Evolutionary conservation across 305 asterid genomes (phyloP), one percentile per base, ranked within the genome.

Genomic region (Solanum hybrid): DNA sequence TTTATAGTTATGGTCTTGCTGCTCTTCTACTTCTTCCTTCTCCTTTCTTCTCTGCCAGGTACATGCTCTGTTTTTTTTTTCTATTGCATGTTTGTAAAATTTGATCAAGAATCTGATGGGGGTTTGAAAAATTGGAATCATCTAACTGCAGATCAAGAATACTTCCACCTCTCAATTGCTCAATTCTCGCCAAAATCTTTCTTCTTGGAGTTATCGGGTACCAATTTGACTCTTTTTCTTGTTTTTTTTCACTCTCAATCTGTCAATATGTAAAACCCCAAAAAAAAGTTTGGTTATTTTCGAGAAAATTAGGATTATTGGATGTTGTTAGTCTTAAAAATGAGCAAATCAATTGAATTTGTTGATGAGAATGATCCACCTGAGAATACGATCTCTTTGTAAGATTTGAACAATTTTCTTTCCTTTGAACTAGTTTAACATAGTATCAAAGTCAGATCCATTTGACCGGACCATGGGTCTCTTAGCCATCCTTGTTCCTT

Each of bases 131-230:
- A 0, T 31, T 85, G 46, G 8, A 46, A 46, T 1, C 5, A 28
- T 83, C 9, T 83, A 9, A 28, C 13, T 78, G 88, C 95, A 96
- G 98, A 94, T 95, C 96, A 28, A 90, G 89, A 91, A 64, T 81
- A 71, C 94, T 93, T 91, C 93, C 93, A 88, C 93, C 91, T 31
- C 88, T 97, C 79, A 95, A 84, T 90, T 91, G 89, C 39, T 90
- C 95, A 42, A 87, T 96, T 16, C 18, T 94, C 85, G 69, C 87
- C 29, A 95, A 95, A 93, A 92, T 95, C 13, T 91, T 94, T 33
- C 91, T 95, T 77, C 96, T 97, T 13, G 98, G 95, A 46, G 90
- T 92, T 34, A 94, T 97, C 39, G 98, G 99, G 99, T 96, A 90
- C 10, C 9, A n/a, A 64, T 74, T 75, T 77, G 2, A 75, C 51